phyloP scores from a whole-genome alignment of 352 stramenopile genomes.

The Phytopythium vexans region DNA sequence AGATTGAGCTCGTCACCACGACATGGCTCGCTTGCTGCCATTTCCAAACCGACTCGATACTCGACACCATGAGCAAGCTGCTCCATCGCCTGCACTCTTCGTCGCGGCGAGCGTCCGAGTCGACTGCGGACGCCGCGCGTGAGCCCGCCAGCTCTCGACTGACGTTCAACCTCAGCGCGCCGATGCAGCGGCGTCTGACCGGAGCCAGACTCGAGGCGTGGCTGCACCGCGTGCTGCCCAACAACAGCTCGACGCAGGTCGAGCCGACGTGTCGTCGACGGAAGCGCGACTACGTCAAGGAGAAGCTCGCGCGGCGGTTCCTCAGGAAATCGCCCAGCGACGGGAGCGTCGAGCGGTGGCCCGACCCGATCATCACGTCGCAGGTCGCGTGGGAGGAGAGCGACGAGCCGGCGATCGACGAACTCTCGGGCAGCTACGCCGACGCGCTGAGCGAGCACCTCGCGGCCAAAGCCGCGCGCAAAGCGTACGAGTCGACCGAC shows the following conservation, averaged over 20 bases:
- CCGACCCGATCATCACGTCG: too few species aligned
- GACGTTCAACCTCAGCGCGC: too few species aligned
- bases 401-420: constrained; percentile 7
- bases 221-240: neutral
- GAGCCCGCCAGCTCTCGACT: too few species aligned
- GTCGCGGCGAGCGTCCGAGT: neutral
- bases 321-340: too few species aligned
- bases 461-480: constrained; percentile 10
- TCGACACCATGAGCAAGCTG: neutral
- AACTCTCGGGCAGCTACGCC: constrained; percentile 15
- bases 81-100: neutral
- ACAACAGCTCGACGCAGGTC: too few species aligned
- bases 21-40: neutral
- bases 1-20: too few species aligned
- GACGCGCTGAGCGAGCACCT: constrained; percentile 24
- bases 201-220: neutral
- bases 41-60: neutral
- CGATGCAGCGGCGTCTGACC: too few species aligned
- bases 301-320: too few species aligned
- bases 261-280: too few species aligned
- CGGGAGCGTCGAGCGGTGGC: too few species aligned
- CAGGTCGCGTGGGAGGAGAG: neutral
- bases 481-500: constrained; percentile 6
- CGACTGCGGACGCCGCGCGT: neutral
- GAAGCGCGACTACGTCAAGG: too few species aligned